Evolutionary conservation across 345 rosid genomes (phyloP), one percentile per base, ranked within the genome.

Genomic region (Melaleuca quinquenervia): DNA sequence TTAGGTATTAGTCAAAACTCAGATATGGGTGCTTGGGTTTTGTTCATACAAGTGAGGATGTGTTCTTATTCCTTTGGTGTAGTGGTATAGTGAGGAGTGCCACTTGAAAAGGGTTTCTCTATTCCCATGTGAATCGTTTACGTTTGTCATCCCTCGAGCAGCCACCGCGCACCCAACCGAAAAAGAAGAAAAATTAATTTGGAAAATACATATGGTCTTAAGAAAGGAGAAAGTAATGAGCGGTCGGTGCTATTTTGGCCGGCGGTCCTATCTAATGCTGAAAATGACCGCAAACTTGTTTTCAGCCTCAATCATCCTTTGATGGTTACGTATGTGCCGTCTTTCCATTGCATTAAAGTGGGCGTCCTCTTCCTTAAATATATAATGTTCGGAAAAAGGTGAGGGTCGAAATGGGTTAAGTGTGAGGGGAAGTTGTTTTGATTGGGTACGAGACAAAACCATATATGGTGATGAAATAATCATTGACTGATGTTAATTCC

Each of bases 91-190:
- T 70, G 51, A 52, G 85, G 49, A 74, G 21, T 84, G n/a, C 82
- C 76, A 51, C 16, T 74, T 22, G 45, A 55, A 48, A 53, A 41
- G 82, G 86, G 52, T 6, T 75, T 27, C 78, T 82, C 48, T 84
- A 86, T 85, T 86, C 87, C 89, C 91, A 84, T 92, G 91, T 84
- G 44, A 74, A 76, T 84, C 90, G 85, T 86, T 90, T 85, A 89
- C 85, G 87, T 70, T 20, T 13, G 74, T 74, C 20, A 13, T 36
- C 70, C 22, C n/a, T 51, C 70, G 8, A 54, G n/a, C 84, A 53
- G 50, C 51, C 21, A 27, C 26, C 64, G 7, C 80, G 7, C 87
- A 50, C 54, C 82, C 45, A n/a, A n/a, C 48, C 49, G 29, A 27
- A 74, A 41, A 52, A 54, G 13, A 24, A 11, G 24, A 52, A 27